Conservation (phyloP, 2,329 filamentous ascomycete species). For the Trichoderma asperellum region DNA sequence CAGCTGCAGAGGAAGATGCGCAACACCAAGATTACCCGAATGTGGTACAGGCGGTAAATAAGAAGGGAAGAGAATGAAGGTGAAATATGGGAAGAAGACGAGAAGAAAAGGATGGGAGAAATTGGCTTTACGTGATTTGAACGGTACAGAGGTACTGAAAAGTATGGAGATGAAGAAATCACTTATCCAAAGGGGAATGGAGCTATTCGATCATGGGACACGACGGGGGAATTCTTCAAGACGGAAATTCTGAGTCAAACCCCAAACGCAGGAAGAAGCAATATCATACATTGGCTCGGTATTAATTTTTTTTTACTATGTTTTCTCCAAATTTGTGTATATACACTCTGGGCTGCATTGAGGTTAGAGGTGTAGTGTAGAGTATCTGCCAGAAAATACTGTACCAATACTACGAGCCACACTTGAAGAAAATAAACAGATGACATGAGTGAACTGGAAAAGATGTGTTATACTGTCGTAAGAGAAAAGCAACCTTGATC, state of each 20-base stretch:
- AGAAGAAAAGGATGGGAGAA: not conserved
- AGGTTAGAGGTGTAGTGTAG: conserved; percentile 27
- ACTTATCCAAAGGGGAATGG: not conserved
- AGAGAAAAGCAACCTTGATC: not conserved
- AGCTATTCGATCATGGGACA: not conserved
- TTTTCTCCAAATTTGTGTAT: conserved; percentile 24
- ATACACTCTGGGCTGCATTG: conserved; percentile 27
- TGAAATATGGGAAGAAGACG: not conserved
- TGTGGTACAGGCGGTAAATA: conserved; percentile 62
- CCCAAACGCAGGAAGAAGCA: not conserved
- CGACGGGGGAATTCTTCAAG: not conserved
- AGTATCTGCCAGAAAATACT: conserved; percentile 22
- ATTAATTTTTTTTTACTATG: conserved; percentile 2
- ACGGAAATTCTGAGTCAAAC: not conserved
- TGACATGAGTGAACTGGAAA: not conserved
- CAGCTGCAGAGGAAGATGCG: conserved; percentile 79
- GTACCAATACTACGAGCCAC: conserved; percentile 15
- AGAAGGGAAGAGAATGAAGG: not conserved
- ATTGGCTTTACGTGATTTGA: not conserved
- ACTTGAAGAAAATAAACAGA: not conserved
- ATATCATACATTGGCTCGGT: conserved; percentile 15
- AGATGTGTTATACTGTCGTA: not conserved
- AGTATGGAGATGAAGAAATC: not conserved
- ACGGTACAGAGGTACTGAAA: not conserved
- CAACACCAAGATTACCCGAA: conserved; percentile 57